These are phyloP conservation scores for Cladosporium sp. DNA, from an alignment of 2,329 filamentous ascomycete species.

Conservation along the genomic window DNA sequence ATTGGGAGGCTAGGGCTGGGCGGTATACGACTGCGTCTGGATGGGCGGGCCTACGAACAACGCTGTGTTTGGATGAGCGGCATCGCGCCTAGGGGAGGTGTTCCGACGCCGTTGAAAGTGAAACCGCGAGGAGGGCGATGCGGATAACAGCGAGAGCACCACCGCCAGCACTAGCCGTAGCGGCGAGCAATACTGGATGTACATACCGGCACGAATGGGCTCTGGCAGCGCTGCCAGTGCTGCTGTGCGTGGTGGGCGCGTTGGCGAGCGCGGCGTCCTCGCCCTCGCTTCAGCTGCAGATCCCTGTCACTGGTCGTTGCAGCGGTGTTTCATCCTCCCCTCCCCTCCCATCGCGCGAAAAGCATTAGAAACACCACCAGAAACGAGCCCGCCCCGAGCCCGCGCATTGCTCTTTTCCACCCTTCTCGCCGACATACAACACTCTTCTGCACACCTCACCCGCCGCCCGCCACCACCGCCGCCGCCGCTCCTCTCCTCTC, in stretches of 20 bases:
- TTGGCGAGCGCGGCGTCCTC: too few species aligned
- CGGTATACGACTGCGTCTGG: neutral
- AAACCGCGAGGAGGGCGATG: neutral
- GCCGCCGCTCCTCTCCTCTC: conserved; percentile 1
- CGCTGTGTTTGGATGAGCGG: neutral
- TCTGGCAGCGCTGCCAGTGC: too few species aligned
- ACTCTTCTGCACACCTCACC: neutral
- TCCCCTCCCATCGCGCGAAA: conserved; percentile 3
- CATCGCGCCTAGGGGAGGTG: neutral
- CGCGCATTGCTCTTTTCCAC: neutral
- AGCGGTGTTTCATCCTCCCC: neutral
- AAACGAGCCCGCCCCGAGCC: neutral
- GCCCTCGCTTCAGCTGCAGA: neutral
- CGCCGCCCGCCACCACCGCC: neutral
- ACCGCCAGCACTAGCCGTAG: too few species aligned
- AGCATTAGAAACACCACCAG: neutral
- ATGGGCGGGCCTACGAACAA: neutral
- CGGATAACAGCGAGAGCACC: neutral
- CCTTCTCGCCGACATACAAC: neutral
- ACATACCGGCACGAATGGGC: too few species aligned
- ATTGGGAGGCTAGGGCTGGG: neutral
- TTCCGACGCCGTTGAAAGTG: conserved; percentile 1
- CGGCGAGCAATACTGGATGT: too few species aligned
- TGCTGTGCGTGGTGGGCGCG: too few species aligned
- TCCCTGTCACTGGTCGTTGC: conserved; percentile 1